Percentiles rank a stretch among this genome's conserved stretches.
Evolutionary conservation across 1,139 yeast species (phyloP).

Genomic region (Diutina neorugosa): DNA sequence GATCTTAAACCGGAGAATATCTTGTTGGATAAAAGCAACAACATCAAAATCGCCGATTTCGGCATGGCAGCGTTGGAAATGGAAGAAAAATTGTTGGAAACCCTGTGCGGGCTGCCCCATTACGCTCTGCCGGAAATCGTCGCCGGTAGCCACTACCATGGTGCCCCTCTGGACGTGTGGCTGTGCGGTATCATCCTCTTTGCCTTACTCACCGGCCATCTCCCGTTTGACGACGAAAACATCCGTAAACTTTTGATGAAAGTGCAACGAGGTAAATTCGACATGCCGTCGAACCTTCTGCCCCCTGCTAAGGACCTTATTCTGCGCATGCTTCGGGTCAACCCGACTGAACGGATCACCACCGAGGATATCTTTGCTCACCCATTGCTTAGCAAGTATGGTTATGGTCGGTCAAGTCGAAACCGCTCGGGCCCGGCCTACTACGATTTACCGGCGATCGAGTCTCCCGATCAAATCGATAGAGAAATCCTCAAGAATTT

Average conservation of each 20-base stretch:
- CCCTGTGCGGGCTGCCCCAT: slow-evolving; percentile 97
- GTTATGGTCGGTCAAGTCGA: slow-evolving; percentile 14
- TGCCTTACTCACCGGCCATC: slow-evolving; percentile 86
- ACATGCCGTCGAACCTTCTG: slow-evolving; percentile 72
- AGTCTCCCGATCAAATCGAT: slow-evolving; percentile 52
- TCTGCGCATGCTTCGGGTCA: slow-evolving; percentile 65
- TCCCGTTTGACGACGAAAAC: slow-evolving; percentile 95
- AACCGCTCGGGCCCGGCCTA: slow-evolving; percentile 10
- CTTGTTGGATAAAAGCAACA: slow-evolving; percentile 71
- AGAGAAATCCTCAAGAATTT: slow-evolving; percentile 73
- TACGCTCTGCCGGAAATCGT: slow-evolving; percentile 98
- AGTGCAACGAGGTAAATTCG: slow-evolving; percentile 81
- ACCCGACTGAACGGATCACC: slow-evolving; percentile 68
- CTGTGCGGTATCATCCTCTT: slow-evolving; percentile 93
- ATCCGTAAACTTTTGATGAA: slow-evolving; percentile 74
- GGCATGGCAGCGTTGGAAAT: slow-evolving; percentile 99
- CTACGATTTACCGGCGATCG: slow-evolving; percentile 26
- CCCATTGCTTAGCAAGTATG: slow-evolving; percentile 71
- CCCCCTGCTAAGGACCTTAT: slow-evolving; percentile 81
- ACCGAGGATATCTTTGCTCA: slow-evolving; percentile 65
- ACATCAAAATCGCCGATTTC: slow-evolving; percentile 93
- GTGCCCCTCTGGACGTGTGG: slow-evolving; percentile 97
- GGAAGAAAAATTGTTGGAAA: slow-evolving; percentile 71
- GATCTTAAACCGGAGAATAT: slow-evolving; percentile 94
- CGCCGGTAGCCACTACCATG: slow-evolving; percentile 88